Conservation (phyloP, 2,329 filamentous ascomycete genomes). For the Ambrosiella beaveri region DNA sequence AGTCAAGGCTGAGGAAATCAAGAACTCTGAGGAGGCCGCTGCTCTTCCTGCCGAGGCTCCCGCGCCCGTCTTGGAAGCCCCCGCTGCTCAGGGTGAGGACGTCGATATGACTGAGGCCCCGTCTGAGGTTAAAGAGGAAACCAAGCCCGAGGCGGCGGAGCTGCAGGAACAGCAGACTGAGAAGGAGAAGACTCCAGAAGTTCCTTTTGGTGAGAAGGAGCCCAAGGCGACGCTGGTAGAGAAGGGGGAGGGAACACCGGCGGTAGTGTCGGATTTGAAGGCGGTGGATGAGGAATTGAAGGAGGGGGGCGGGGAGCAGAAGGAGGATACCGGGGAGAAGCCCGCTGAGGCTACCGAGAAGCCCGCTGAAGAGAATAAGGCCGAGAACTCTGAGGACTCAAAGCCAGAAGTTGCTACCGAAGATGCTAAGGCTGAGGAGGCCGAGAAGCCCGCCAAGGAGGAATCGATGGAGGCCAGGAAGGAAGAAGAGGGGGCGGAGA, state of each 20-base stretch:
- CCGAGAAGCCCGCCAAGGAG: background rate
- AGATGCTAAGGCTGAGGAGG: background rate
- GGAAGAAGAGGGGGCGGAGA: background rate
- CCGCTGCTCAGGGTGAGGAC: slow-evolving; percentile 15
- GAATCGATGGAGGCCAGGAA: background rate
- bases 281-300: slow-evolving; percentile 2
- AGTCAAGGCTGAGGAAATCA: background rate
- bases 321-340: slow-evolving; percentile 6
- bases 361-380: background rate
- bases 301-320: background rate
- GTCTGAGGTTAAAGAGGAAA: slow-evolving; percentile 9
- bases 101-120: slow-evolving; percentile 16
- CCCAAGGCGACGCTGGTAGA: background rate
- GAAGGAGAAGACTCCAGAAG: slow-evolving; percentile 5
- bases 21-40: background rate
- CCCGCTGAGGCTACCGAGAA: background rate
- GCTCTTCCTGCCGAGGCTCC: background rate
- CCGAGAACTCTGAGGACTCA: background rate
- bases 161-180: background rate
- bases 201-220: background rate
- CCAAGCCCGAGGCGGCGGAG: background rate
- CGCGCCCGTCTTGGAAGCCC: no score
- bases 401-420: no score
- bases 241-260: background rate
- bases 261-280: slow-evolving; percentile 1